Conservation (phyloP, 306 rosid genomes). For the Trichosanthes cucumerina region DNA sequence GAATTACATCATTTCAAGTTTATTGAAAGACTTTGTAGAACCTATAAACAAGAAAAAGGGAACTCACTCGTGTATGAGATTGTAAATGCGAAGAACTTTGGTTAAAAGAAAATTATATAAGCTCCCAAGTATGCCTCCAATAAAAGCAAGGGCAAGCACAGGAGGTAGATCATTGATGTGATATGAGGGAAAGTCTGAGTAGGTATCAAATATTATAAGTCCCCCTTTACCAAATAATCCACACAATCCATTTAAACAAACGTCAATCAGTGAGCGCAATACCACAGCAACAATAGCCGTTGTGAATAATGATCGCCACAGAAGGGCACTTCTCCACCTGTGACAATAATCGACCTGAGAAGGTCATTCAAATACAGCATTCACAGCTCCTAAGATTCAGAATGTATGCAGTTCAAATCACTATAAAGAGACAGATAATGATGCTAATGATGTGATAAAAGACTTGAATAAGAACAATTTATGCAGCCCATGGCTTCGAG, state of each 20-base stretch:
- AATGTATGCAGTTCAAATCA: background rate
- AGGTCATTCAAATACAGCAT: background rate
- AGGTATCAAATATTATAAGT: slow-evolving; percentile 79
- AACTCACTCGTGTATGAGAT: slow-evolving; percentile 63
- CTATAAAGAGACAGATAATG: background rate
- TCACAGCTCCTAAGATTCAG: background rate
- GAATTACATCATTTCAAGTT: background rate
- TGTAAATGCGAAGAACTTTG: slow-evolving; percentile 70
- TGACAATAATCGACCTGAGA: slow-evolving; percentile 4
- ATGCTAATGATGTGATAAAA: background rate
- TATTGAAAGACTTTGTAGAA: background rate
- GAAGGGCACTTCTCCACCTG: slow-evolving; percentile 96
- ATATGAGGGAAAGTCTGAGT: slow-evolving; percentile 59
- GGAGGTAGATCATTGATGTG: slow-evolving; percentile 67
- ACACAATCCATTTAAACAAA: slow-evolving; percentile 75
- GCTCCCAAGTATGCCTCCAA: slow-evolving; percentile 89
- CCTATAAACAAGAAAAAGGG: background rate
- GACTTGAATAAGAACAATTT: background rate
- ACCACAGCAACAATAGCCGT: slow-evolving; percentile 78
- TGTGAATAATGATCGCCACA: slow-evolving; percentile 94
- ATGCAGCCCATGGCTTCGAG: background rate
- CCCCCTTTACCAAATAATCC: slow-evolving; percentile 97
- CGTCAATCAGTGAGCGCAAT: slow-evolving; percentile 74
- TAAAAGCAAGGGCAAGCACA: slow-evolving; percentile 57
- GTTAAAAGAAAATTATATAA: slow-evolving; percentile 53